phyloP scores from a whole-genome alignment of 1,284 basidiomycete genomes.

The Dichomitus squalens region DNA sequence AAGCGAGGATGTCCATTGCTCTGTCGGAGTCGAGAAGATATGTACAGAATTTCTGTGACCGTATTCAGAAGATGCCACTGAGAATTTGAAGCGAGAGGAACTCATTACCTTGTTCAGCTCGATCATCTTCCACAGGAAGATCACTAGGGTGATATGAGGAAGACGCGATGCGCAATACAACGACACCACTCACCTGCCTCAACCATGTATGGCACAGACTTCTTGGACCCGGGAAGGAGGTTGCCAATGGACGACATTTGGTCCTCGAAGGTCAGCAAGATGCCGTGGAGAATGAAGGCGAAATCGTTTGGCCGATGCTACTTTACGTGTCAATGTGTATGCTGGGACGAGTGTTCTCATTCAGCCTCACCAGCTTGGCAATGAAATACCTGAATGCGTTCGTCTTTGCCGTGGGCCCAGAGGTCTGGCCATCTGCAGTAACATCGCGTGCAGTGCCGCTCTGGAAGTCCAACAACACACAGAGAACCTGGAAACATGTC shows the following conservation, averaged over 20 bases:
- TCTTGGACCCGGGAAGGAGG: conserved; percentile 80
- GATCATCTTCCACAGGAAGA: conserved; percentile 89
- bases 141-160: conserved; percentile 48
- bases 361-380: conserved; percentile 75
- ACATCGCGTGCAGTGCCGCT: conserved; percentile 68
- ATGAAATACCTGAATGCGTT: conserved; percentile 92
- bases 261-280: conserved; percentile 71
- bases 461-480: conserved; percentile 82
- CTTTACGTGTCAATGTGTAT: conserved; percentile 1
- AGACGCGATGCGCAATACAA: not conserved
- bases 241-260: conserved; percentile 75
- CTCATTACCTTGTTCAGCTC: conserved; percentile 90
- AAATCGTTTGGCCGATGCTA: conserved; percentile 91
- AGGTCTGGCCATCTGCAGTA: conserved; percentile 42
- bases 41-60: conserved; percentile 78
- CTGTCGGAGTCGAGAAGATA: conserved; percentile 81
- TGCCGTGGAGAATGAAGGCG: conserved; percentile 76
- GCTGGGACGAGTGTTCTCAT: not conserved
- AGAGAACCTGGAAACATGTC: conserved; percentile 74
- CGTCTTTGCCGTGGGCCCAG: conserved; percentile 64
- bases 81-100: too few species aligned
- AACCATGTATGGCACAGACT: conserved; percentile 77
- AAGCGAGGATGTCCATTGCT: conserved; percentile 74
- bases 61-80: not conserved
- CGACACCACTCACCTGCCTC: conserved; percentile 67